Evolutionary conservation across 2,329 filamentous ascomycete species (phyloP).

Genomic region (Atkinsonella hypoxylon): DNA sequence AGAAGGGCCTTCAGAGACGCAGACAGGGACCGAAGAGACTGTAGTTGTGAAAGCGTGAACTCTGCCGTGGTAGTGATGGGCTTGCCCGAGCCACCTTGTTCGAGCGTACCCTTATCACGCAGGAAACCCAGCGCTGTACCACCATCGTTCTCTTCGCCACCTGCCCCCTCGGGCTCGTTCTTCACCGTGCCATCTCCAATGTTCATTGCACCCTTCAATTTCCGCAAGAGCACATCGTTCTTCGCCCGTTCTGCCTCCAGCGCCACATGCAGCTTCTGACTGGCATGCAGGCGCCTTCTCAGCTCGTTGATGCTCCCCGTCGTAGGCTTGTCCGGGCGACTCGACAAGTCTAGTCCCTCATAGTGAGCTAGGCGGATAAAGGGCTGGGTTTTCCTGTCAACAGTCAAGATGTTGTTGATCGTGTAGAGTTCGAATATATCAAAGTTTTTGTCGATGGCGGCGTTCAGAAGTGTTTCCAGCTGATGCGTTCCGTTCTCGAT

Average conservation of each 20-base stretch:
- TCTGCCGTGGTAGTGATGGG: slow-evolving; percentile 59
- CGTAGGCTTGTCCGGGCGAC: slow-evolving; percentile 32
- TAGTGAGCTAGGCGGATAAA: slow-evolving; percentile 84
- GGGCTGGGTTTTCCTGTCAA: slow-evolving; percentile 54
- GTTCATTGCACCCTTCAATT: slow-evolving; percentile 40
- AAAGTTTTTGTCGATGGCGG: slow-evolving; percentile 73
- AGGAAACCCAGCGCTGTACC: slow-evolving; percentile 41
- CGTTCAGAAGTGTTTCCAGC: slow-evolving; percentile 69
- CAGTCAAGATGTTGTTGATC: slow-evolving; percentile 69
- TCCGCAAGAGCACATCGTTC: slow-evolving; percentile 58
- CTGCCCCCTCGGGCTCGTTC: slow-evolving; percentile 2
- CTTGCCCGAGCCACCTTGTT: slow-evolving; percentile 36
- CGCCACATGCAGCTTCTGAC: slow-evolving; percentile 59
- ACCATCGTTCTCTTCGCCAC: slow-evolving; percentile 1
- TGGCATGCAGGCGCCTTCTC: slow-evolving; percentile 63
- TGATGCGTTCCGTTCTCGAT: slow-evolving; percentile 83
- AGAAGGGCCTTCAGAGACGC: slow-evolving; percentile 49
- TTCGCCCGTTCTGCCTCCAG: slow-evolving; percentile 57
- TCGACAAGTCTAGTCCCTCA: slow-evolving; percentile 46
- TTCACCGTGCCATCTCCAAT: slow-evolving; percentile 10
- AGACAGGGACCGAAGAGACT: slow-evolving; percentile 59
- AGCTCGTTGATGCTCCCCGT: slow-evolving; percentile 60
- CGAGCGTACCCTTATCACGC: slow-evolving; percentile 37
- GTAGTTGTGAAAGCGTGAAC: slow-evolving; percentile 75
- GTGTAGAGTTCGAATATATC: slow-evolving; percentile 85